Percentiles rank a stretch among this genome's conserved stretches.
phyloP scores from a whole-genome alignment of 805 yeast species.

The Wickerhamiella sorbophila region DNA sequence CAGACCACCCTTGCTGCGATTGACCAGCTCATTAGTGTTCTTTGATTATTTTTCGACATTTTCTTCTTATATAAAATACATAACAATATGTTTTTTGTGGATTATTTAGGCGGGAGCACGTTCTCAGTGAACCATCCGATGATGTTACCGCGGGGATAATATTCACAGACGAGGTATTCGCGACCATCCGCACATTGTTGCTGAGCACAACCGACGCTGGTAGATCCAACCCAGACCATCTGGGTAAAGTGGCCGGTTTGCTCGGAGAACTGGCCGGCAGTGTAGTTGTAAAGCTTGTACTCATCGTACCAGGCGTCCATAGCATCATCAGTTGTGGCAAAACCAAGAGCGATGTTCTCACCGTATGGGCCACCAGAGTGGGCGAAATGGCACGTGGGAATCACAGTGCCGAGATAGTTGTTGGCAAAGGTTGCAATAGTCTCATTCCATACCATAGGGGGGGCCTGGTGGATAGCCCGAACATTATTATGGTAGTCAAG shows the following conservation, averaged over 20 bases:
- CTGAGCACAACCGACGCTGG: conserved; percentile 57
- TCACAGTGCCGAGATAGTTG: conserved; percentile 31
- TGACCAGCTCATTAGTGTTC: no score
- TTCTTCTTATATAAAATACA: not conserved
- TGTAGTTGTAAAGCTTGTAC: conserved; percentile 37
- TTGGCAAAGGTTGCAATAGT: conserved; percentile 41
- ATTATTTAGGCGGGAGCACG: conserved; percentile 1
- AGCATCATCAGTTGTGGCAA: conserved; percentile 28
- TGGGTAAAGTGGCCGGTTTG: conserved; percentile 73
- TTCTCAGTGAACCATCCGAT: conserved; percentile 6
- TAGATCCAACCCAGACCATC: conserved; percentile 53
- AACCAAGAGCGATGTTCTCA: conserved; percentile 72
- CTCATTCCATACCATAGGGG: conserved; percentile 40
- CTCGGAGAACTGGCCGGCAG: conserved; percentile 28
- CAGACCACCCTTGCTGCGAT: no score
- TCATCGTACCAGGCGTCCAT: conserved; percentile 70
- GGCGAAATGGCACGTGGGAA: conserved; percentile 36
- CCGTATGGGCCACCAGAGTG: conserved; percentile 63
- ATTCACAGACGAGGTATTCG: conserved; percentile 58
- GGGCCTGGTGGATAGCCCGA: conserved; percentile 18
- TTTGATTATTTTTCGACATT: no score
- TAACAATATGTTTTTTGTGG: not conserved
- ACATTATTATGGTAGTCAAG: conserved; percentile 19
- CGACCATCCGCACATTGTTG: conserved; percentile 43
- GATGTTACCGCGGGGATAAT: conserved; percentile 58